Base-by-base conservation (phyloP, 2,329 filamentous ascomycete genomes). In the Metarhizium sp. region DNA sequence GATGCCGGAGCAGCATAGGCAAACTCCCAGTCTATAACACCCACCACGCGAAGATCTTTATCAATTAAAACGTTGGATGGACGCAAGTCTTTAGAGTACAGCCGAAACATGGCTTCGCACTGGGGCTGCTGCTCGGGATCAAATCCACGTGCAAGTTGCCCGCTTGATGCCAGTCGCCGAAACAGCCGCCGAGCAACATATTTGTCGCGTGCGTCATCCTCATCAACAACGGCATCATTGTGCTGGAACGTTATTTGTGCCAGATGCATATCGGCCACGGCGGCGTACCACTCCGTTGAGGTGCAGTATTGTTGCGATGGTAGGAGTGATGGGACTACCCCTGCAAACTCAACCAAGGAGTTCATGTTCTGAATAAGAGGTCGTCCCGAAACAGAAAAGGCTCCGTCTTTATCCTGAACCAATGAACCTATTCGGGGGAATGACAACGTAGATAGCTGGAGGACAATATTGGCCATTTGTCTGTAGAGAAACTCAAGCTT, bases 341-440 rank as follows among this genome's bases (percentile, higher is more conserved):
- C 40, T 57, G 56, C 14, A 61, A 59, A 48, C 59, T 57, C 30
- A 57, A 59, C 54, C 4, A 71, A 54, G 30, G 71, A 65, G 56
- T 73, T 75, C 69, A 75, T 74, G 53, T 73, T 72, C 8, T 64
- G 57, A 1, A 66, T 71, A 8, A 76, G 58, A 29, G 71, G 72
- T 36, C 69, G 62, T 47, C 63, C 62, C 14, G 56, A 59, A 11
- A 70, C 65, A 46, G 60, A 61, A 61, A 65, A 67, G 20, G 46
- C 55, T 18, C 63, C 60, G 13, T 64, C 55, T 16, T 64, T 57
- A 2, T 61, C 52, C 51, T 70, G 56, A 32, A 58, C 51, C 2
- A 75, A 59, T 10, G 67, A 71, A 1, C 73, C 73, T 38, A 77
- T 75, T 38, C 60, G 60, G 34, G 64, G 50, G 29, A 75, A 70